A percentile compares a stretch with the other conserved stretches of the same genome.
Evolutionary conservation across 169 alveolate species (phyloP).

Genomic region (Cryptosporidium muris): DNA sequence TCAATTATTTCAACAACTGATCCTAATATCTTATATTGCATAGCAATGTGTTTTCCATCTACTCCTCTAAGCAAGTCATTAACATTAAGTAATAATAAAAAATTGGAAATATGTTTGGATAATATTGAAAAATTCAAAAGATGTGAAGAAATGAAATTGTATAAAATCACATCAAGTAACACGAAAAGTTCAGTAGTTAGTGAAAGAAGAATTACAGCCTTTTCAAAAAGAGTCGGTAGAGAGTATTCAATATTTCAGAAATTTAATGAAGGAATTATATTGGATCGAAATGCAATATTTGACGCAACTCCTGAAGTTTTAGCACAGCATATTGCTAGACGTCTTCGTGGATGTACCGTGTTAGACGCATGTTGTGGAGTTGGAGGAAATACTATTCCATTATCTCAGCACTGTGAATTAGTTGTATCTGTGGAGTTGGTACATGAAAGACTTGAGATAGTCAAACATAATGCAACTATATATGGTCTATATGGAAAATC

Average conservation of each 20-base stretch:
- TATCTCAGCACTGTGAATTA: conserved; percentile 61
- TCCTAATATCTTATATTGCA: conserved; percentile 3
- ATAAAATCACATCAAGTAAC: too few relatives aligned
- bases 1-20: conserved; percentile 22
- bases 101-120: background rate
- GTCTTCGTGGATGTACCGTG: conserved; percentile 61
- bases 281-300: conserved; percentile 46
- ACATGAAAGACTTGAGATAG: conserved; percentile 26
- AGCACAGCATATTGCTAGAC: conserved; percentile 65
- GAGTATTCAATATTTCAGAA: conserved; percentile 49
- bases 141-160: conserved; percentile 14
- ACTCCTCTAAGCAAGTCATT: conserved; percentile 44
- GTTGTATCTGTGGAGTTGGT: conserved; percentile 73
- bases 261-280: conserved; percentile 49
- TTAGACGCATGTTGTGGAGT: conserved; percentile 75
- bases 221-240: conserved; percentile 64
- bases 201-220: conserved; percentile 16
- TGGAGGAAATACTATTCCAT: conserved; percentile 72
- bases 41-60: conserved; percentile 37
- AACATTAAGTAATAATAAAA: conserved; percentile 20
- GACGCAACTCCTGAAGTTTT: conserved; percentile 70
- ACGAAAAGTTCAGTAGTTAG: too few relatives aligned
- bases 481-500: conserved; percentile 35
- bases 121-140: background rate
- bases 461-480: conserved; percentile 61